These are phyloP conservation scores for Pugionium dolabratum DNA, from an alignment of 345 rosid genomes.

Conservation along the genomic window DNA sequence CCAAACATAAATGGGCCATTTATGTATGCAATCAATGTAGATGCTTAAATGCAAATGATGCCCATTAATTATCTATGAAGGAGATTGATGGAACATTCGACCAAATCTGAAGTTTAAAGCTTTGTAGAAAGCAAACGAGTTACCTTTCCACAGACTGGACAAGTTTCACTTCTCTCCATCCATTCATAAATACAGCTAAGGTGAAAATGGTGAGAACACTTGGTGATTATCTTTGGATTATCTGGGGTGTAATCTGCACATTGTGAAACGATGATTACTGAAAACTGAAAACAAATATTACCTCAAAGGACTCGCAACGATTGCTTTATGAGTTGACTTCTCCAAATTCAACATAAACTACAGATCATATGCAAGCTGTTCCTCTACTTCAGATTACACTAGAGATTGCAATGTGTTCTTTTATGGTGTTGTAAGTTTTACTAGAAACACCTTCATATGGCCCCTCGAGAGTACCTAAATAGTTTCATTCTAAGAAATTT, in stretches of 20 bases:
- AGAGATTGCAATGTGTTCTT: constrained; percentile 7
- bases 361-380: background rate
- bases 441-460: background rate
- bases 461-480: background rate
- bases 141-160: constrained; percentile 99
- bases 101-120: background rate
- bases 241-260: constrained; percentile 88
- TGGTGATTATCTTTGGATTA: constrained; percentile 90
- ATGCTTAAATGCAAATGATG: too few relatives aligned
- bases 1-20: too few relatives aligned
- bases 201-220: constrained; percentile 95
- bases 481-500: background rate
- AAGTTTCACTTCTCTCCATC: constrained; percentile 99
- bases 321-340: background rate
- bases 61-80: constrained; percentile 1
- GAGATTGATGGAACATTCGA: constrained; percentile 20
- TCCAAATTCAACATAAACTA: background rate
- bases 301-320: background rate
- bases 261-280: background rate
- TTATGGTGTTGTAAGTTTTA: background rate
- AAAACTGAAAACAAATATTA: background rate
- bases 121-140: constrained; percentile 16
- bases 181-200: constrained; percentile 99
- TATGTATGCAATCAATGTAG: too few relatives aligned
- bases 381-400: background rate